Evolutionary conservation across 2,329 filamentous ascomycete species (phyloP).

Genomic region (Trichophyton mentagrophytes): DNA sequence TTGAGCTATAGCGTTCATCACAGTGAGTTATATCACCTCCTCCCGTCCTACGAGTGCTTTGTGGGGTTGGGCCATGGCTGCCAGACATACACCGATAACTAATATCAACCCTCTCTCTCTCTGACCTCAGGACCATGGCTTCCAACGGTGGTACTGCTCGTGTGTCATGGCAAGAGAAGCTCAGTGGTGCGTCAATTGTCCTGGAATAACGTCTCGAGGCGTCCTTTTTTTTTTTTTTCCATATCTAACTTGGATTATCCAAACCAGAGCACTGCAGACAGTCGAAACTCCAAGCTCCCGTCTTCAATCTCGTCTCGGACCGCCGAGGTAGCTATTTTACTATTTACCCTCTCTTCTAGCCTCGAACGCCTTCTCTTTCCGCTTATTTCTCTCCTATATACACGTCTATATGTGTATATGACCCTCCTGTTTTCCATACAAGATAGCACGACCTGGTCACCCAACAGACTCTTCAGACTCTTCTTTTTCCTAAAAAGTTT

Average conservation of each 20-base stretch:
- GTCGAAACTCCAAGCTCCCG: slow-evolving; percentile 41
- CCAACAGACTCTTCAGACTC: background rate
- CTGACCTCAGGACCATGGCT: slow-evolving; percentile 9
- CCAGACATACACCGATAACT: background rate
- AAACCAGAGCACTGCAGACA: slow-evolving; percentile 47
- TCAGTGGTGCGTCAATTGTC: slow-evolving; percentile 37
- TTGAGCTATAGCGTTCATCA: background rate
- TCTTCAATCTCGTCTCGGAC: slow-evolving; percentile 62
- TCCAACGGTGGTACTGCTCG: slow-evolving; percentile 18
- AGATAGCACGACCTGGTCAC: background rate
- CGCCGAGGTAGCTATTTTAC: slow-evolving; percentile 46
- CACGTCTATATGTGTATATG: background rate
- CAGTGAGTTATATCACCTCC: background rate
- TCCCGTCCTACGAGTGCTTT: background rate
- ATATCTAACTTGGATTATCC: slow-evolving; percentile 9
- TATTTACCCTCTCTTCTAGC: slow-evolving; percentile 7
- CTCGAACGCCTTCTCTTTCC: slow-evolving; percentile 11
- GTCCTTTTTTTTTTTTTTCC: background rate
- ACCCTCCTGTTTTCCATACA: background rate
- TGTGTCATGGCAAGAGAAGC: slow-evolving; percentile 43
- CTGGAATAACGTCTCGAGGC: slow-evolving; percentile 7
- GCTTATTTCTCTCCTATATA: background rate
- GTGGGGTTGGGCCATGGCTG: background rate
- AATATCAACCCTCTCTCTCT: background rate
- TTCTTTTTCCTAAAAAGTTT: slow-evolving; percentile 9